Evolutionary conservation across 2,329 filamentous ascomycete species (phyloP), one percentile per base, ranked within the genome.

Genomic region (Fusarium oxysporum): DNA sequence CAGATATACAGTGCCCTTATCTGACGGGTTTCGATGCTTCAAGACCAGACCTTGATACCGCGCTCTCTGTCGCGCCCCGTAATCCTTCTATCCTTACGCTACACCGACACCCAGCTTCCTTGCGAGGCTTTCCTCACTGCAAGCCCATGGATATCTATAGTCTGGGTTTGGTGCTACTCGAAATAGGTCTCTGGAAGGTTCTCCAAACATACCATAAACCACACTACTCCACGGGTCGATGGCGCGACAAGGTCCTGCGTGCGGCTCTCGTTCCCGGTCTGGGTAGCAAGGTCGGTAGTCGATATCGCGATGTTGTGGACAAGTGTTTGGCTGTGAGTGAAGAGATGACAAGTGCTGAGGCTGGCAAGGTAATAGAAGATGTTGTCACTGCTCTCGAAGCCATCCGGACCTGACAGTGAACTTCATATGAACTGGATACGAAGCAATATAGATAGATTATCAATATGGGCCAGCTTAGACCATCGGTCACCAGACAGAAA

Each of bases 11-110:
- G 11, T 65, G 66, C 67, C 86, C 86, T 1, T 85, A 83, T 71
- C 81, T 89, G 59, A 84, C 83, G 17, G 87, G 88, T 44, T 90
- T 89, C 78, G 87, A 89, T 71, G 88, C 87, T 74, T 84, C 85
- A 4, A 84, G 87, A 8, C 88, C 87, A 14, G 87, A 86, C 19
- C 80, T 82, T n/a, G 82, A 84, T 55, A 83, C 85, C 35, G 86
- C 88, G 58, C 79, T 86, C 70, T 88, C 87, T 21, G 80, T 86
- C 19, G 83, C 78, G 13, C 80, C 83, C 6, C 80, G 79, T n/a
- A 84, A 83, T 50, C 82, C 84, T 0, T 82, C 81, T 60, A 83
- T 84, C 45, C 78, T 80, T 21, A 81, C 85, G 62, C 79, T 88
- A 4, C 85, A 88, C 76, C 81, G 86, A 11, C 85, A 87, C 62